Conservation (phyloP, 75 land plant species). For the Sequoia sempervirens region DNA sequence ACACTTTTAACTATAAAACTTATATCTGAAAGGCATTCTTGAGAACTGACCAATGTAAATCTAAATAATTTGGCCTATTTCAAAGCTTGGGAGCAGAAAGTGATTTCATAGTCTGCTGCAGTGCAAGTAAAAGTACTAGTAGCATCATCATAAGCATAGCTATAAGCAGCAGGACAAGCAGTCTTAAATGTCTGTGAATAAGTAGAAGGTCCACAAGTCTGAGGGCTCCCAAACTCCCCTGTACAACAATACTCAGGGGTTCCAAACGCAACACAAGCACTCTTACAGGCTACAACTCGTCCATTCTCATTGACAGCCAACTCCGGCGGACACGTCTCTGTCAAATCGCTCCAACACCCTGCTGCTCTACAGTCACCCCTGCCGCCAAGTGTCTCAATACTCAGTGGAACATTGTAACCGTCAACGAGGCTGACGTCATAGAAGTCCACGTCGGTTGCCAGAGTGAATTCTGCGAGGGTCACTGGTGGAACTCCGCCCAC, state of each 20-base stretch:
- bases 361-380: slow-evolving; percentile 16
- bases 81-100: slow-evolving; percentile 25
- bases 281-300: slow-evolving; percentile 62
- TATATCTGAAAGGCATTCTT: no score
- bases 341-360: slow-evolving; percentile 47
- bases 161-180: slow-evolving; percentile 73
- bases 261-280: slow-evolving; percentile 64
- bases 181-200: slow-evolving; percentile 60
- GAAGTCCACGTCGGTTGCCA: slow-evolving; percentile 47
- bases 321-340: slow-evolving; percentile 18
- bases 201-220: slow-evolving; percentile 41
- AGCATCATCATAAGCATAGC: slow-evolving; percentile 76
- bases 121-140: slow-evolving; percentile 74
- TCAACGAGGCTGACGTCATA: slow-evolving; percentile 79
- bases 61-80: not conserved
- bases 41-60: no score
- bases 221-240: slow-evolving; percentile 31
- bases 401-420: slow-evolving; percentile 48
- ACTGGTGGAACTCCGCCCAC: slow-evolving; percentile 43
- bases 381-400: slow-evolving; percentile 19
- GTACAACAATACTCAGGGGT: slow-evolving; percentile 60
- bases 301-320: slow-evolving; percentile 21
- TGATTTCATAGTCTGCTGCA: slow-evolving; percentile 43
- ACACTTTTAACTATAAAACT: no score
- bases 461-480: slow-evolving; percentile 55